Base-by-base conservation (phyloP, 177 flowering plant species). In the Telopea speciosissima region DNA sequence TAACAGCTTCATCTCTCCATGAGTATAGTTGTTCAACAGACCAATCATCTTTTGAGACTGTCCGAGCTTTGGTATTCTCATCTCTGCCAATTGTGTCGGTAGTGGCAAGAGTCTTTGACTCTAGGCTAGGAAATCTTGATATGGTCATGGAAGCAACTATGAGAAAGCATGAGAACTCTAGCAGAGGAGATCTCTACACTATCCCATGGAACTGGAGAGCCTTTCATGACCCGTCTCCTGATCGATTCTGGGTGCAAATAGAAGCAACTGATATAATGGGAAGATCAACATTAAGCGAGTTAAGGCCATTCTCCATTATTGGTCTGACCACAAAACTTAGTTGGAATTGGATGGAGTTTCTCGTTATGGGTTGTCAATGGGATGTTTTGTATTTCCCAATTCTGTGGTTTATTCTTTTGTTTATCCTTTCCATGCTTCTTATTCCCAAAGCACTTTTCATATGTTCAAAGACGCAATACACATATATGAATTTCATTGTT, bases 351-450 rank as follows among this genome's bases (percentile, higher is more conserved):
- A 88, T 76, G 76, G 99, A 95, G 79, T 86, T 91, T 79, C 24
- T 82, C 11, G 97, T 93, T 59, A 91, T 95, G 97, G 99, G 99
- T 44, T 86, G 92, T 82, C 91, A 91, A 33, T 93, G 94, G 98
- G 90, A 70, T 59, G 81, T 83, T 52, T 72, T 95, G 49, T 93
- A 95, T 78, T 82, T 74, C 76, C 97, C 96, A 11, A 73, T 95
- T 65, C 70, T 93, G 63, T 90, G 90, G 94, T 75, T 70, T 54
- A 70, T 78, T 68, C 72, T 87, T 58, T 52, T 52, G 19, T 59
- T 75, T 70, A 62, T 81, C 44, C 65, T 87, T 62, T 78, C 81
- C 36, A 58, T 85, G 70, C 91, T 93, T 74, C 69, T 90, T 66
- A 21, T 86, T 74, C 89, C 94, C 56, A 89, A 80, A 77, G 80